These are phyloP conservation scores for Teunomyces atbi DNA, from an alignment of 805 yeast species.

Conservation along the genomic window DNA sequence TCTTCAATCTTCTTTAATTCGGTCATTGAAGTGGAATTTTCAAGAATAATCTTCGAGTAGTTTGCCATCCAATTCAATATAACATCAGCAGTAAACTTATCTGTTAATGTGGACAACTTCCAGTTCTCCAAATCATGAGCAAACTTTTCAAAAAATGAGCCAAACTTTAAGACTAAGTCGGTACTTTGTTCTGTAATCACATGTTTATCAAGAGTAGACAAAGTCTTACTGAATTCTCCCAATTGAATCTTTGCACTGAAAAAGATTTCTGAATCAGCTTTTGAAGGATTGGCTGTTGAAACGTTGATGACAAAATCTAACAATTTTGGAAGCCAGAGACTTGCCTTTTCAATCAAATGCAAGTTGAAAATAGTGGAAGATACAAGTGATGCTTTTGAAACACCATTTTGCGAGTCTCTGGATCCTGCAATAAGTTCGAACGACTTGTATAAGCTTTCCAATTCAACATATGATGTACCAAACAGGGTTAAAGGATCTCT, in stretches of 20 bases:
- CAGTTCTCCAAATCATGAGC: conserved; percentile 28
- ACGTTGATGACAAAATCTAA: conserved; percentile 31
- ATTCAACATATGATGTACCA: conserved; percentile 11
- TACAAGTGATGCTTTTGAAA: conserved; percentile 16
- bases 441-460: conserved; percentile 14
- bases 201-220: conserved; percentile 21
- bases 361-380: conserved; percentile 18
- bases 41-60: conserved; percentile 4
- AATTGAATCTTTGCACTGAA: conserved; percentile 16
- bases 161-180: conserved; percentile 19
- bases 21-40: conserved; percentile 6
- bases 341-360: conserved; percentile 11
- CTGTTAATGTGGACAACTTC: conserved; percentile 26
- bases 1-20: conserved; percentile 21
- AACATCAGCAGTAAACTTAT: conserved; percentile 49
- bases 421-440: conserved; percentile 14
- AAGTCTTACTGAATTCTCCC: conserved; percentile 8
- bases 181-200: conserved; percentile 14
- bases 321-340: conserved; percentile 36
- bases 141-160: conserved; percentile 21
- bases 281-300: conserved; percentile 10
- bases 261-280: conserved; percentile 14
- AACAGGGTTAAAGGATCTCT: conserved; percentile 48
- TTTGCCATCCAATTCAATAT: conserved; percentile 46
- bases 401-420: conserved; percentile 8